Base-by-base conservation (phyloP, 371 early-diverging fungal genomes). In the Funneliformis caledonium region DNA sequence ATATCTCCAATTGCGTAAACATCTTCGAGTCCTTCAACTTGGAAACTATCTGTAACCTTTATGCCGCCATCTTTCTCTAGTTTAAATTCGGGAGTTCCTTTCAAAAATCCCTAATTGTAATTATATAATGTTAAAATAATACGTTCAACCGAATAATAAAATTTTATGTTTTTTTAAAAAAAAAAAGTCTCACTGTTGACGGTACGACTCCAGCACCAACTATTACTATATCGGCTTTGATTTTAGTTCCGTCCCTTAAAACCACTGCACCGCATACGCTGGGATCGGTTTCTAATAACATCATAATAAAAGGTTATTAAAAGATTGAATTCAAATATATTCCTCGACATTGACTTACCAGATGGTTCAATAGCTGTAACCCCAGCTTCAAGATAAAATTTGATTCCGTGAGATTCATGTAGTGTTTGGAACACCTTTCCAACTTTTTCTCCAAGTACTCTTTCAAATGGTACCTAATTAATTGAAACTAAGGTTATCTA, bases 1-100 rank as follows among this genome's bases (percentile, higher is more conserved):
- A 90, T 86, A 81, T 90, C 90, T 80, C 90, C 89, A 80, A 83
- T 82, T 65, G 87, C 89, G 73, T 84, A 90, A 56, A 90, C 86
- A 47, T 83, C 83, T 12, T 85, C 83, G n/a, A 81, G 75, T 19
- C 84, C 85, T n/a, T 85, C 82, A 11, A 88, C 88, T 33, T 82
- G 78, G 81, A 90, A 82, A 67, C 70, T 59, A 5, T 74, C 80
- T 64, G 85, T 83, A 22, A 89, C 89, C 4, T 84, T 82, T 50
- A 90, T 78, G 50, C 89, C 86, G 11, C 85, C 85, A 78, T 90
- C 89, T 59, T 82, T 73, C 62, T 89, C 87, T 14, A 88, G 62
- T 37, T 59, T 42, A 73, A 89, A 81, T 62, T 82, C 84, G n/a
- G 73, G 45, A 11, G 77, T 16, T 22, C 16, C 42, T 37, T 59